Base-by-base conservation (phyloP, 148 eudicot species). In the Mesembryanthemum crystallinum region DNA sequence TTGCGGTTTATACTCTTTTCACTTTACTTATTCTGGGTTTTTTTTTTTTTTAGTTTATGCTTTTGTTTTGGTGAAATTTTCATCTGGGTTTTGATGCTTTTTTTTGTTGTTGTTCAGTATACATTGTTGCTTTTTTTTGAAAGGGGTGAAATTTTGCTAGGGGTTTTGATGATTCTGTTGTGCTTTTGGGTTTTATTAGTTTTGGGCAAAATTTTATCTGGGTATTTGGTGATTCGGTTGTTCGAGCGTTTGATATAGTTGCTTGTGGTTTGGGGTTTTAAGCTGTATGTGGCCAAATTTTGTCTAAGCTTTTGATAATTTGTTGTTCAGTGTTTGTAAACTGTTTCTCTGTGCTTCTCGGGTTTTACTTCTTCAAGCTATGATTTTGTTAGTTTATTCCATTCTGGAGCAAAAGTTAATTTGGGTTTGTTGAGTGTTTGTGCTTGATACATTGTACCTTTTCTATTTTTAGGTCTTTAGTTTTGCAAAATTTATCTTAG, bases 1-100 rank as follows among this genome's bases (percentile, higher is more conserved):
- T 92, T 77, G 92, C 88, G 85, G 97, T 92, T 74, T 61, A 54
- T 27, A 62, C 21, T 39, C 24, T 43, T 67, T 43, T 51, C 1
- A 32, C 49, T 12, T 18, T 69, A 0, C 1, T 21, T 9, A 23
- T 8, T 64, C 13, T 11, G 12, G 3, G 17, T 7, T 27, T 28
- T n/a, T 24, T 67, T 32, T 15, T 64, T 2, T 30, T 33, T 37
- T 23, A 21, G 23, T 42, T 57, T 60, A 77, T 28, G 30, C 45
- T 60, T 60, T 5, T 43, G 28, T 67, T n/a, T 35, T 69, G 45
- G 28, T 65, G 51, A 43, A n/a, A 30, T 71, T 80, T 75, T 52
- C 28, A 27, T 30, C 39, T 70, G 54, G 52, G 57, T 24, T 42
- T 68, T 68, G 32, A 13, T 43, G 55, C 9, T 3, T 35, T 35